Evolutionary conservation across 176 grass and related monocot genomes (phyloP).

Genomic region (Thinopyrum elongatum): DNA sequence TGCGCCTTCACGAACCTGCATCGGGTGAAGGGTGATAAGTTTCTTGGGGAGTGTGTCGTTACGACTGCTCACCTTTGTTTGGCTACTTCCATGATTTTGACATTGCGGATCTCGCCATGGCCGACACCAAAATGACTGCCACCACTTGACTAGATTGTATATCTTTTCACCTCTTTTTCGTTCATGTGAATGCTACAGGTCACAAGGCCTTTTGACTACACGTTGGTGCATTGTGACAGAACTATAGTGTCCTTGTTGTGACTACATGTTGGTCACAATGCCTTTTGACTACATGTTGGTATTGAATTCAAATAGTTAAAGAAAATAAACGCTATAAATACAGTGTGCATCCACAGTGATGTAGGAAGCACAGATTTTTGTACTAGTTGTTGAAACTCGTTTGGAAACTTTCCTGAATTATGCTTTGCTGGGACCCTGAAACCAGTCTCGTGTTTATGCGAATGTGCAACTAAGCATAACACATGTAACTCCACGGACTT

Average conservation of each 20-base stretch:
- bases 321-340: neutral
- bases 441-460: neutral
- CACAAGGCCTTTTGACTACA: neutral
- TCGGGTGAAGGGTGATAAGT: too few species aligned
- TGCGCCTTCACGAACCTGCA: too few species aligned
- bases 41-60: too few species aligned
- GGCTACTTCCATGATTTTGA: too few species aligned
- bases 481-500: constrained; percentile 13
- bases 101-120: too few species aligned
- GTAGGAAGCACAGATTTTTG: neutral
- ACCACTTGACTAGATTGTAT: too few species aligned
- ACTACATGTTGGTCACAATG: constrained; percentile 4
- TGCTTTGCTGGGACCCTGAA: neutral
- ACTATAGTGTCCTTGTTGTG: neutral
- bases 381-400: constrained; percentile 5
- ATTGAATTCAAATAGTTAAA: neutral
- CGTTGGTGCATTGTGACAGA: neutral
- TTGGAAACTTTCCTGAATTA: constrained; percentile 3
- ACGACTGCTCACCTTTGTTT: too few species aligned
- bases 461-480: neutral
- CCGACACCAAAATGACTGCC: too few species aligned
- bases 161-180: too few species aligned
- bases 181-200: neutral
- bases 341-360: neutral
- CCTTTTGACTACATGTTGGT: neutral